Evolutionary conservation across 148 eudicot species (phyloP).

Genomic region (Limonium bicolor): DNA sequence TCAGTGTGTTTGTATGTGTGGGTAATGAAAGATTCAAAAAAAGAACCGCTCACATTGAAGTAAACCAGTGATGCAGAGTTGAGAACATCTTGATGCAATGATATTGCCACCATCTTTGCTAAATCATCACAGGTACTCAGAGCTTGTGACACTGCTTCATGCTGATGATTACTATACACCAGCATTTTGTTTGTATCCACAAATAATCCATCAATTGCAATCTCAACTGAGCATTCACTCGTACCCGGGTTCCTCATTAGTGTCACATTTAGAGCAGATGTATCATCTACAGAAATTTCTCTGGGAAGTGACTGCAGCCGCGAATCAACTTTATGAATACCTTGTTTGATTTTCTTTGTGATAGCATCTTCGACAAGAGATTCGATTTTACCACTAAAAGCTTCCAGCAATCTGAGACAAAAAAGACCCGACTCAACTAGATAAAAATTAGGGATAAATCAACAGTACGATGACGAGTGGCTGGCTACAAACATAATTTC

Average conservation of each 20-base stretch:
- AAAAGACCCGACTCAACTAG: too few relatives aligned
- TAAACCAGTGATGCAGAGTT: constrained; percentile 52
- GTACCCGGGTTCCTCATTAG: constrained; percentile 38
- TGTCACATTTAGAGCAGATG: constrained; percentile 56
- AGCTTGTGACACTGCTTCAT: too few relatives aligned
- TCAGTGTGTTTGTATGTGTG: too few relatives aligned
- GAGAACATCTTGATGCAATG: constrained; percentile 73
- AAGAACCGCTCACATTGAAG: constrained; percentile 53
- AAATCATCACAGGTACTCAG: constrained; percentile 14
- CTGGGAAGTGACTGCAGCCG: constrained; percentile 53
- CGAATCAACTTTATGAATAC: constrained; percentile 34
- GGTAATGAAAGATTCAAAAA: neutral
- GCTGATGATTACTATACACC: constrained; percentile 9
- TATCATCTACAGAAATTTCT: constrained; percentile 36
- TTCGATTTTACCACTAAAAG: constrained; percentile 47
- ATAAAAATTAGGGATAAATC: too few relatives aligned
- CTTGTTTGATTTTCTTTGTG: constrained; percentile 43
- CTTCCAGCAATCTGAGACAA: constrained; percentile 51
- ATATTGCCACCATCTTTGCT: constrained; percentile 54
- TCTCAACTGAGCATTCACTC: constrained; percentile 27
- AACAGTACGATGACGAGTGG: too few relatives aligned
- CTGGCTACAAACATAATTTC: too few relatives aligned
- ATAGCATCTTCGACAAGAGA: constrained; percentile 64
- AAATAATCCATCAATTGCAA: constrained; percentile 57
- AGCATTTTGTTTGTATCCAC: constrained; percentile 16